Evolutionary conservation across 2,329 filamentous ascomycete genomes (phyloP).

Genomic region (Cercospora zeina): DNA sequence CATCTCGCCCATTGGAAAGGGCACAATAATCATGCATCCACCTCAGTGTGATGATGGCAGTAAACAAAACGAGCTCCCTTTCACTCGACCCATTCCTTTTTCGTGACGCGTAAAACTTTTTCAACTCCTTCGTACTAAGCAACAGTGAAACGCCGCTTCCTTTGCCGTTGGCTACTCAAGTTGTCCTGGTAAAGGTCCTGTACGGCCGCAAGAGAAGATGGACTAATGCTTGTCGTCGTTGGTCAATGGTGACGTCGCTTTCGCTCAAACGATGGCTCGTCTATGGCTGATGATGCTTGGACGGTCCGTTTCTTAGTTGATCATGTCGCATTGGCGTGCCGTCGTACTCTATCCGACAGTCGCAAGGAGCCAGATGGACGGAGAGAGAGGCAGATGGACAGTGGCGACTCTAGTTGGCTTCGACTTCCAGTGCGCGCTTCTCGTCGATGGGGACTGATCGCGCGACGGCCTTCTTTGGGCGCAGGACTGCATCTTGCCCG

Average conservation of each 20-base stretch:
- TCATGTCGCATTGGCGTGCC: not conserved
- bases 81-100: not conserved
- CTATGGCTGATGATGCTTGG: not conserved
- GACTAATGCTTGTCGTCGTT: not conserved
- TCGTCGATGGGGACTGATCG: conserved; percentile 24
- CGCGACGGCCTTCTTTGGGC: conserved; percentile 27
- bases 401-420: conserved; percentile 18
- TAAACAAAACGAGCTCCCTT: not conserved
- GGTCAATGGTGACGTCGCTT: not conserved
- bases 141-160: not conserved
- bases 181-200: not conserved
- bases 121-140: not conserved
- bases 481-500: conserved; percentile 82
- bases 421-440: conserved; percentile 28
- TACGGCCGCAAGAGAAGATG: conserved; percentile 1
- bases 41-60: not conserved
- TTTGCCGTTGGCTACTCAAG: not conserved
- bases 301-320: not conserved
- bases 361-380: not conserved
- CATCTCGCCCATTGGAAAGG: not conserved
- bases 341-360: not conserved
- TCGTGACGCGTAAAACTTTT: not conserved
- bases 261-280: not conserved
- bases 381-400: not conserved
- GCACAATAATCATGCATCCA: not conserved